Evolutionary conservation across 306 rosid genomes (phyloP).

Genomic region (Gleditsia sinensis): DNA sequence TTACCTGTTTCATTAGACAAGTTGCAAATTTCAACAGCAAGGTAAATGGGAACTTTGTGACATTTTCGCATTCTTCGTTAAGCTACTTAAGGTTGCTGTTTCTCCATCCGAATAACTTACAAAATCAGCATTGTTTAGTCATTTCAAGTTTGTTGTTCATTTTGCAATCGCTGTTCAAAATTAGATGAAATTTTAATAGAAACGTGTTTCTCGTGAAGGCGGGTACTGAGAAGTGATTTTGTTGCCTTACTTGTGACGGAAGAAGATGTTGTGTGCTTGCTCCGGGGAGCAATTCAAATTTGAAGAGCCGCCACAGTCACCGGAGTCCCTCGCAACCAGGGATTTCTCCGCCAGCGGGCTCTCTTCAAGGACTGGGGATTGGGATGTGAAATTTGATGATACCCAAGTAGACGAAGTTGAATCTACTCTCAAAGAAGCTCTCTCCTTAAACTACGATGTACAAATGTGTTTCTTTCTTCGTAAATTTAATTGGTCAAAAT

Average conservation of each 20-base stretch:
- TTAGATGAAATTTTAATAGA: conserved; percentile 1
- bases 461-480: conserved; percentile 1
- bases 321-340: conserved; percentile 94
- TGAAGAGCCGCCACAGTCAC: conserved; percentile 92
- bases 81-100: too few species aligned
- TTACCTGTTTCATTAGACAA: conserved; percentile 9
- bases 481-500: background rate
- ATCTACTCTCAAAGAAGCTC: conserved; percentile 88
- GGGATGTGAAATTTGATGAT: conserved; percentile 78
- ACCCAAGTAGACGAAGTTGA: conserved; percentile 92
- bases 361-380: conserved; percentile 89
- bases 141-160: conserved; percentile 15
- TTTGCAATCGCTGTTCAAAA: background rate
- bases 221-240: conserved; percentile 39
- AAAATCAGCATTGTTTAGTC: background rate
- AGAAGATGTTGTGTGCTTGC: conserved; percentile 97
- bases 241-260: conserved; percentile 23
- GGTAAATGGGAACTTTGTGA: conserved; percentile 23
- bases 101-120: background rate
- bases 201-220: conserved; percentile 24
- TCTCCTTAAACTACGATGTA: conserved; percentile 93
- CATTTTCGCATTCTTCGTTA: conserved; percentile 25
- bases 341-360: conserved; percentile 92
- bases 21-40: conserved; percentile 14
- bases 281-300: conserved; percentile 93